phyloP scores from a whole-genome alignment of 495 filamentous ascomycete genomes.

The Aspergillus conjunctus region DNA sequence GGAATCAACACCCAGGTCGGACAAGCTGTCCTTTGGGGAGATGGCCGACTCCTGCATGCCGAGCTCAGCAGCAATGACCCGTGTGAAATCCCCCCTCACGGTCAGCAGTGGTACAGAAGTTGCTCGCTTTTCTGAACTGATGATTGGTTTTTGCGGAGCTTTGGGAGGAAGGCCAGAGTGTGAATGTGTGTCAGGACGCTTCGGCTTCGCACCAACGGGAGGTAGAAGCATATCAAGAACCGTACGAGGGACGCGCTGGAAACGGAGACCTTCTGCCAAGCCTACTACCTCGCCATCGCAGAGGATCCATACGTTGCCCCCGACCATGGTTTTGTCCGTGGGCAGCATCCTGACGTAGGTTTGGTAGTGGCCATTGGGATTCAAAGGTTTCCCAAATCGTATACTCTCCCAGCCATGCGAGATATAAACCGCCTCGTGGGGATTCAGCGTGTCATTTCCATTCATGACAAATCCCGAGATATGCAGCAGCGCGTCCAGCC shows the following conservation, averaged over 20 bases:
- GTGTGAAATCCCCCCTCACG: neutral
- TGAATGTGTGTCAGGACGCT: neutral
- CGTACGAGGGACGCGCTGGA: neutral
- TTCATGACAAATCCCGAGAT: slow-evolving; percentile 59
- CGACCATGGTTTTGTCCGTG: slow-evolving; percentile 27
- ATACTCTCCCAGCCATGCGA: slow-evolving; percentile 47
- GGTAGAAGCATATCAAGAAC: slow-evolving; percentile 6
- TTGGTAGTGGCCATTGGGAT: slow-evolving; percentile 34
- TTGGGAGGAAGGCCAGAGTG: neutral
- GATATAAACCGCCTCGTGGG: slow-evolving; percentile 48
- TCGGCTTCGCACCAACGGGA: neutral
- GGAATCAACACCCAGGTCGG: neutral
- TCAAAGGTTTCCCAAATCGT: slow-evolving; percentile 32
- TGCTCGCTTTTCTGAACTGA: neutral
- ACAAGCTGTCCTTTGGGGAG: neutral
- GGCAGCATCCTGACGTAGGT: slow-evolving; percentile 47
- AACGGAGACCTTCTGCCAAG: neutral
- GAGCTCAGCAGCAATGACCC: neutral
- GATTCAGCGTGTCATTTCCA: slow-evolving; percentile 49
- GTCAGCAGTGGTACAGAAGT: neutral
- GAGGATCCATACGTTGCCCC: neutral
- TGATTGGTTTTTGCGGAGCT: neutral
- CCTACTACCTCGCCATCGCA: neutral
- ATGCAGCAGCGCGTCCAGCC: slow-evolving; percentile 53
- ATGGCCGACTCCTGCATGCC: neutral